Percentiles rank a stretch among this genome's conserved stretches.
phyloP scores from a whole-genome alignment of 2,329 filamentous ascomycete species.

The Aspergillus sojae region DNA sequence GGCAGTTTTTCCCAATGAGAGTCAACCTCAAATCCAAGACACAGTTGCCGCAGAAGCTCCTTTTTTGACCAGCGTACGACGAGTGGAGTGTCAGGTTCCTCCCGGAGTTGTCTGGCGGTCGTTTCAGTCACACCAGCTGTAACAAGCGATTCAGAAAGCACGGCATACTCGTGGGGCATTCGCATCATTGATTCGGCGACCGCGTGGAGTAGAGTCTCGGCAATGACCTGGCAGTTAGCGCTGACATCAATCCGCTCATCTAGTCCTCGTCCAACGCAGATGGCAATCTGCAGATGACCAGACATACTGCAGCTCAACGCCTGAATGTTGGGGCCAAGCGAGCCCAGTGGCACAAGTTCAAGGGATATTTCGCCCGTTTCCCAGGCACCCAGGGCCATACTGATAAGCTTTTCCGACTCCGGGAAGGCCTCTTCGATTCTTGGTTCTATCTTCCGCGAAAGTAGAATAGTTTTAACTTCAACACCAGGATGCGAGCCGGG shows the following conservation, averaged over 20 bases:
- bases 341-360: slow-evolving; percentile 37
- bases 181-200: slow-evolving; percentile 38
- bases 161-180: slow-evolving; percentile 41
- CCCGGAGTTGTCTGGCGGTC: slow-evolving; percentile 36
- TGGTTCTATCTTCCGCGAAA: slow-evolving; percentile 40
- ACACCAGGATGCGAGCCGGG: slow-evolving; percentile 46
- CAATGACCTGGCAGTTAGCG: slow-evolving; percentile 42
- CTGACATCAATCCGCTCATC: slow-evolving; percentile 36
- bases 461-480: slow-evolving; percentile 47
- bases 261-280: slow-evolving; percentile 35
- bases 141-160: slow-evolving; percentile 37
- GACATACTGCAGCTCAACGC: slow-evolving; percentile 37
- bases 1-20: slow-evolving; percentile 56
- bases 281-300: slow-evolving; percentile 31
- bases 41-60: slow-evolving; percentile 52
- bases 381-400: slow-evolving; percentile 37
- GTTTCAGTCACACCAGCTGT: slow-evolving; percentile 37
- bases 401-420: slow-evolving; percentile 36
- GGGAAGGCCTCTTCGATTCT: slow-evolving; percentile 50
- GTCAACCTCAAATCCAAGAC: slow-evolving; percentile 54
- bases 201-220: slow-evolving; percentile 42
- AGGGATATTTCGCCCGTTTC: slow-evolving; percentile 34
- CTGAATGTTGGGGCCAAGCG: slow-evolving; percentile 37
- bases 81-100: slow-evolving; percentile 39
- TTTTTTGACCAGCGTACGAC: slow-evolving; percentile 46